These are phyloP conservation scores for Eucalyptus curtisii DNA, from an alignment of 345 rosid genomes.

Conservation along the genomic window DNA sequence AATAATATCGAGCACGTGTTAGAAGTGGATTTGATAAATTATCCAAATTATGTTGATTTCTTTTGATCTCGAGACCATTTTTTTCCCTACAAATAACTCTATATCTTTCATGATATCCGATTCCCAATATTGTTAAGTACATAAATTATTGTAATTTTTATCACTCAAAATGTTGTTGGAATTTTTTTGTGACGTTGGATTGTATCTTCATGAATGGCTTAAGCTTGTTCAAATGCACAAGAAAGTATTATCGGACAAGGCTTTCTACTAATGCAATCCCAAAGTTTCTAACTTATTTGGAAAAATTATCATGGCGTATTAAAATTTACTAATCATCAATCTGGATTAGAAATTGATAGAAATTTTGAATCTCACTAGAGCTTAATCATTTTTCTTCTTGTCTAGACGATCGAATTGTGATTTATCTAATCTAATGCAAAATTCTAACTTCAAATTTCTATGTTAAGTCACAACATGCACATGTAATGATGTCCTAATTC, in stretches of 20 bases:
- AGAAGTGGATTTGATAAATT: not conserved
- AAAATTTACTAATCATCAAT: not conserved
- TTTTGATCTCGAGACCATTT: not conserved
- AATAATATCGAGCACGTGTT: not conserved
- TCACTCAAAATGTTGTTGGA: not conserved
- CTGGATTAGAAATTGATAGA: not conserved
- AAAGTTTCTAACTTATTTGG: not conserved
- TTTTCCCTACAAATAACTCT: not conserved
- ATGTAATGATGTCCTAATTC: not conserved
- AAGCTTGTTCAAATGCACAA: not conserved
- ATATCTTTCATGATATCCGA: not conserved
- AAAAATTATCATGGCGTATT: not conserved
- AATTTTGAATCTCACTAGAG: not conserved
- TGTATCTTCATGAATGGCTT: not conserved
- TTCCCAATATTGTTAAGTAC: not conserved
- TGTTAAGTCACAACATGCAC: not conserved
- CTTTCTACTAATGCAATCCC: not conserved
- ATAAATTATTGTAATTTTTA: not conserved
- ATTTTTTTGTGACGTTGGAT: not conserved
- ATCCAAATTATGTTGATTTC: not conserved
- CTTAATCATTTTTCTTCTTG: not conserved
- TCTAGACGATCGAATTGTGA: not conserved
- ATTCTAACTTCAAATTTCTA: not conserved
- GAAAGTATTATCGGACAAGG: not conserved
- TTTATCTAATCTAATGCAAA: not conserved